Percentiles rank a stretch among this genome's conserved stretches.
phyloP scores from a whole-genome alignment of 768 basidiomycete species.

The Suillus hirtellus region DNA sequence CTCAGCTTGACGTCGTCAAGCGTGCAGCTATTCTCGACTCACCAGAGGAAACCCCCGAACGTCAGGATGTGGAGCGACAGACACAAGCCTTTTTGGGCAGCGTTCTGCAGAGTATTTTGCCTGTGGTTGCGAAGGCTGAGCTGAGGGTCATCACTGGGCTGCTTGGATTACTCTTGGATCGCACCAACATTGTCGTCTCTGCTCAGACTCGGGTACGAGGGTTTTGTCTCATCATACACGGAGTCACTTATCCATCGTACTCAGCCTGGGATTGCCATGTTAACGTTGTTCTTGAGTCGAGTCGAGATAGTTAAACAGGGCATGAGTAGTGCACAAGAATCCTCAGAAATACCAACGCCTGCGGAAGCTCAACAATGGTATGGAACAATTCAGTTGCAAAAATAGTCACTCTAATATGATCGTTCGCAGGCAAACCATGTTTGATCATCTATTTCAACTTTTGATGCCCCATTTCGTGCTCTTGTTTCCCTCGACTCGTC shows the following conservation, averaged over 20 bases:
- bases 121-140: constrained; percentile 75
- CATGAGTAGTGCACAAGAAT: constrained; percentile 50
- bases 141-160: constrained; percentile 85
- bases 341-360: constrained; percentile 55
- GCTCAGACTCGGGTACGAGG: constrained; percentile 76
- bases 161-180: constrained; percentile 77
- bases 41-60: constrained; percentile 58
- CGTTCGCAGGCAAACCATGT: constrained; percentile 74
- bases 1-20: constrained; percentile 87
- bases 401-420: background rate
- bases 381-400: constrained; percentile 8
- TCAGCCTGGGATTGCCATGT: constrained; percentile 88
- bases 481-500: constrained; percentile 90
- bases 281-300: constrained; percentile 88
- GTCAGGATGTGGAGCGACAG: constrained; percentile 77
- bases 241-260: constrained; percentile 8
- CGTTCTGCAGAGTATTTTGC: constrained; percentile 84
- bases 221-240: constrained; percentile 5
- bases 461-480: constrained; percentile 73
- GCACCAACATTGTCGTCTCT: constrained; percentile 70
- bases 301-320: constrained; percentile 91
- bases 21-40: constrained; percentile 73
- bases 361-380: constrained; percentile 86
- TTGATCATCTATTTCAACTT: constrained; percentile 82
- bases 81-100: constrained; percentile 87